Evolutionary conservation across 352 stramenopile genomes (phyloP).

Genomic region (Phytophthora macrochlamydospora): DNA sequence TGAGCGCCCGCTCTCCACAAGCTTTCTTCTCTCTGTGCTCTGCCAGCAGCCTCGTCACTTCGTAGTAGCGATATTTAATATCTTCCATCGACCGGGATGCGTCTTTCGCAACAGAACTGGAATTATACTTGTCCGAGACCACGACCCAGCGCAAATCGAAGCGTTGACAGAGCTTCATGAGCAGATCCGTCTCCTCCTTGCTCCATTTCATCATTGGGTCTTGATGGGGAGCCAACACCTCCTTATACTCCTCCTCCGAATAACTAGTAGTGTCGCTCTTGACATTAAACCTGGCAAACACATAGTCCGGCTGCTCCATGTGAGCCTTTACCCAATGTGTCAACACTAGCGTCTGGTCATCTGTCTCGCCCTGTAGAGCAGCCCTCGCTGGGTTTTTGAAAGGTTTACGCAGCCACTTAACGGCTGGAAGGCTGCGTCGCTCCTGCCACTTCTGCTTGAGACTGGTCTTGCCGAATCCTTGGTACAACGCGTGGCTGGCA

Average conservation of each 20-base stretch:
- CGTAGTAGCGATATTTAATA: constrained; percentile 79
- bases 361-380: constrained; percentile 45
- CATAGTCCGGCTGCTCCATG: constrained; percentile 59
- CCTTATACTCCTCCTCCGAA: constrained; percentile 60
- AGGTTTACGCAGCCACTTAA: constrained; percentile 70
- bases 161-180: constrained; percentile 54
- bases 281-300: constrained; percentile 75
- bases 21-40: constrained; percentile 43
- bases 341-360: constrained; percentile 47
- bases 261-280: constrained; percentile 55
- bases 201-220: constrained; percentile 68
- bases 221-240: constrained; percentile 36
- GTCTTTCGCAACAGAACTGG: constrained; percentile 39
- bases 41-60: constrained; percentile 48
- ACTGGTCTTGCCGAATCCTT: constrained; percentile 60
- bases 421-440: constrained; percentile 43
- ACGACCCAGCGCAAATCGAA: constrained; percentile 61
- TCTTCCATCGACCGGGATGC: constrained; percentile 56
- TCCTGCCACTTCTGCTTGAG: constrained; percentile 74
- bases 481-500: constrained; percentile 64
- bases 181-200: constrained; percentile 63
- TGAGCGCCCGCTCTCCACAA: constrained; percentile 12
- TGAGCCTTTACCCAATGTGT: constrained; percentile 71
- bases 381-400: constrained; percentile 65
- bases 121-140: constrained; percentile 65